Conservation (phyloP, 2,329 filamentous ascomycete species). For the Colletotrichum tamarilloi region DNA sequence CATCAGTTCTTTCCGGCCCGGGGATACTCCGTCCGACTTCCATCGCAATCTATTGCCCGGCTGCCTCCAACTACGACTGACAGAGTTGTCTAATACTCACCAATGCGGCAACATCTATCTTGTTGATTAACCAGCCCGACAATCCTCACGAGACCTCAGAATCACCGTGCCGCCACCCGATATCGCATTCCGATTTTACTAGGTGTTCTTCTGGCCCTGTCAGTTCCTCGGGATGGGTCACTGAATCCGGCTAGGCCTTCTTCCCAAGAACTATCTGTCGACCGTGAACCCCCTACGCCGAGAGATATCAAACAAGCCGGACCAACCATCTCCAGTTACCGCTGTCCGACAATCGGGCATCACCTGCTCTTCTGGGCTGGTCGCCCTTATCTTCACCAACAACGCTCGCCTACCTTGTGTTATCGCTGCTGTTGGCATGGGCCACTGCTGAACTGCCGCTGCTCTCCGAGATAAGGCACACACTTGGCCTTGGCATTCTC, state of each 20-base stretch:
- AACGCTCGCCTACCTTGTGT: neutral
- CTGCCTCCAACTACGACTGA: neutral
- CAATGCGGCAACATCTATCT: neutral
- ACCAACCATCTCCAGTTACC: slow-evolving; percentile 5
- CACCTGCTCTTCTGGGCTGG: slow-evolving; percentile 19
- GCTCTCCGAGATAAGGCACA: neutral
- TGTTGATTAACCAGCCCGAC: neutral
- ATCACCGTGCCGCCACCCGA: neutral
- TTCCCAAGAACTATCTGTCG: neutral
- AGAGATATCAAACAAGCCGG: slow-evolving; percentile 7
- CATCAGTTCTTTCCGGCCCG: neutral
- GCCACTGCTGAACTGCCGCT: neutral
- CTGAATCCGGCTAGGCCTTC: slow-evolving; percentile 12
- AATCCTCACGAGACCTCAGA: neutral
- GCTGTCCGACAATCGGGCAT: neutral
- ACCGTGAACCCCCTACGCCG: neutral
- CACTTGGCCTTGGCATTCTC: neutral
- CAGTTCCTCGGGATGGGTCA: neutral
- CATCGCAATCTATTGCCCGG: neutral
- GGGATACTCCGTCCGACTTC: neutral
- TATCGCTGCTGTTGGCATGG: neutral
- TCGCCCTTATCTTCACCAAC: slow-evolving; percentile 17
- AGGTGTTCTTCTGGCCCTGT: neutral
- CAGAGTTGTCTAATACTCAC: neutral
- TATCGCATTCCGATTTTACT: too few species aligned